These are phyloP conservation scores for Cornus kousa DNA, from an alignment of 148 eudicot species.

Conservation along the genomic window DNA sequence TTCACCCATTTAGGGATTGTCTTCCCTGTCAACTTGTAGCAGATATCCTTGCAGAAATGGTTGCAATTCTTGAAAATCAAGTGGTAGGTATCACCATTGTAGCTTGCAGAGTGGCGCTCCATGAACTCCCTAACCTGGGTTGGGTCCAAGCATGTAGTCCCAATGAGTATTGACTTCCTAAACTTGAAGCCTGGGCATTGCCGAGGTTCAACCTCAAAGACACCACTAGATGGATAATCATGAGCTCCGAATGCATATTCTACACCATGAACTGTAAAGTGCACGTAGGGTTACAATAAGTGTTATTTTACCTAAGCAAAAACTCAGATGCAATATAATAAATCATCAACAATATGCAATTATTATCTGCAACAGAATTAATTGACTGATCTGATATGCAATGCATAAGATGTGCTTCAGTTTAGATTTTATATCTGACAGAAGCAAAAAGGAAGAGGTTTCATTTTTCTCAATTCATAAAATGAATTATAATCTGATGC, in stretches of 20 bases:
- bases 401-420: neutral
- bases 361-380: neutral
- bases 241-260: slow-evolving; percentile 98
- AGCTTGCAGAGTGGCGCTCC: slow-evolving; percentile 67
- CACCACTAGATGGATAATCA: slow-evolving; percentile 80
- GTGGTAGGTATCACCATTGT: slow-evolving; percentile 87
- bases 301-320: neutral
- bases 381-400: neutral
- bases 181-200: slow-evolving; percentile 92
- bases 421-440: neutral
- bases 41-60: slow-evolving; percentile 85
- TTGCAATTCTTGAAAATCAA: slow-evolving; percentile 86
- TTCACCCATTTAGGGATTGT: slow-evolving; percentile 86
- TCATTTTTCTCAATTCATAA: neutral
- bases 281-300: neutral
- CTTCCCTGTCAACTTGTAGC: slow-evolving; percentile 69
- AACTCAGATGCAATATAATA: neutral
- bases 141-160: slow-evolving; percentile 64
- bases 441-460: neutral
- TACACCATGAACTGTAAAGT: slow-evolving; percentile 74
- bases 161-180: slow-evolving; percentile 71
- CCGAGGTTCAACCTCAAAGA: slow-evolving; percentile 89
- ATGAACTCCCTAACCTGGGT: slow-evolving; percentile 74
- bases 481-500: neutral
- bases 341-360: neutral